Percentiles rank a stretch among this genome's conserved stretches.
Evolutionary conservation across 2,329 filamentous ascomycete genomes (phyloP).

Genomic region (Fonsecaea monophora): DNA sequence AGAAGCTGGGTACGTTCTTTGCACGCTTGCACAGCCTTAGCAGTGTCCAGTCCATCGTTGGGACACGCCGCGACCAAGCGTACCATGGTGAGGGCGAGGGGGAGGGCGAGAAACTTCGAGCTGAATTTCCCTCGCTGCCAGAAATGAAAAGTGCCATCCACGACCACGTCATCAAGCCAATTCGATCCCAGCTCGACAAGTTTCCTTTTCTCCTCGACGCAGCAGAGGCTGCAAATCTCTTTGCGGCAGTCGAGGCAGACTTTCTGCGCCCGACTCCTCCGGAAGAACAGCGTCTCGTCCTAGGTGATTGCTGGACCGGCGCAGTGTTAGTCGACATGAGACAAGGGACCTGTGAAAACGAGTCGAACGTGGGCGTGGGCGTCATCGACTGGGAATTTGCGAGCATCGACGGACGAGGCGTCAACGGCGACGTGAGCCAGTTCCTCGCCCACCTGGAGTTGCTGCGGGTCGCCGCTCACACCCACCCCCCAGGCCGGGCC

Average conservation of each 20-base stretch:
- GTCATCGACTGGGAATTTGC: slow-evolving; percentile 32
- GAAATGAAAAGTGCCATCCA: slow-evolving; percentile 15
- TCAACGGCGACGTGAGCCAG: slow-evolving; percentile 26
- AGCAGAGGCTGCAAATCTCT: slow-evolving; percentile 15
- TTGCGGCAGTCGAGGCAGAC: slow-evolving; percentile 2
- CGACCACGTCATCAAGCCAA: slow-evolving; percentile 22
- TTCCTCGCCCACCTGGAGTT: slow-evolving; percentile 26
- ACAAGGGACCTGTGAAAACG: background rate
- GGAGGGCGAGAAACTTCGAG: background rate
- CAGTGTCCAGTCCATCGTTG: background rate
- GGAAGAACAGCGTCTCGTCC: slow-evolving; percentile 20
- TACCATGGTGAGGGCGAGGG: background rate
- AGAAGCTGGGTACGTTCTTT: slow-evolving; percentile 25
- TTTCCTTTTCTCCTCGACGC: slow-evolving; percentile 12
- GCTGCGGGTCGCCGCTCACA: slow-evolving; percentile 13
- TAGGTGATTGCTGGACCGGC: slow-evolving; percentile 28
- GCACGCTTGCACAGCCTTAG: slow-evolving; percentile 14
- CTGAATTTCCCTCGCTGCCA: slow-evolving; percentile 8
- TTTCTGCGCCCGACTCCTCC: slow-evolving; percentile 11
- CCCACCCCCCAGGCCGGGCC: background rate
- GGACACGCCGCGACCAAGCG: background rate
- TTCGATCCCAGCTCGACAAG: slow-evolving; percentile 13
- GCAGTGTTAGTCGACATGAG: slow-evolving; percentile 20
- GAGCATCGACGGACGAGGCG: slow-evolving; percentile 15
- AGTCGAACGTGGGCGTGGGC: slow-evolving; percentile 1